phyloP scores from a whole-genome alignment of 805 yeast genomes.

The Saturnispora mendoncae region DNA sequence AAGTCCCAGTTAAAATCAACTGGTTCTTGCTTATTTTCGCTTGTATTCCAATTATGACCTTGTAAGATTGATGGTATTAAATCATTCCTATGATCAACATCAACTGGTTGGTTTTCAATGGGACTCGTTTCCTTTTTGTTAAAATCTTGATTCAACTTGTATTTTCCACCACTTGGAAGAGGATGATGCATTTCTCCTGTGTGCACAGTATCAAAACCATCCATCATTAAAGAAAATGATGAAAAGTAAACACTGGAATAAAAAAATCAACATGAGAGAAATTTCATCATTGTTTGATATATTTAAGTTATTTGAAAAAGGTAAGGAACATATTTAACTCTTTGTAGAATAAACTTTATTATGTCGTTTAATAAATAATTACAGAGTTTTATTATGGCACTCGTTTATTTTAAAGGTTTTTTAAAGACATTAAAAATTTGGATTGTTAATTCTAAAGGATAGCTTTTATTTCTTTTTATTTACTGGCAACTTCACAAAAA shows the following conservation, averaged over 20 bases:
- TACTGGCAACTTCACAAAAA: too few relatives aligned
- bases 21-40: not conserved
- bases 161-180: slow-evolving; percentile 4
- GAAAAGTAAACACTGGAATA: not conserved
- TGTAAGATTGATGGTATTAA: slow-evolving; percentile 25
- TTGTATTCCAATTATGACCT: slow-evolving; percentile 22
- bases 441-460: too few relatives aligned
- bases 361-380: too few relatives aligned
- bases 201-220: slow-evolving; percentile 15
- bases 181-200: slow-evolving; percentile 16
- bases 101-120: not conserved
- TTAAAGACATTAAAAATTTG: too few relatives aligned
- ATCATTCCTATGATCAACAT: not conserved
- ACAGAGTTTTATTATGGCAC: too few relatives aligned
- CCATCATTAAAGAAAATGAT: not conserved
- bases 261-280: not conserved
- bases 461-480: too few relatives aligned
- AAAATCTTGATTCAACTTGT: slow-evolving; percentile 11
- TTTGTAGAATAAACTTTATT: too few relatives aligned
- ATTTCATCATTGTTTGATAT: not conserved
- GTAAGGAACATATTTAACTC: too few relatives aligned
- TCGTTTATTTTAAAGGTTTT: too few relatives aligned
- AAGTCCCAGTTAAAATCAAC: not conserved
- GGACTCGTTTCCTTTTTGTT: slow-evolving; percentile 3
- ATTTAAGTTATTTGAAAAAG: not conserved